A percentile compares a stretch with the other conserved stretches of the same genome.
These are phyloP conservation scores for Bacterosira constricta DNA, from an alignment of 108 stramenopile species.

Conservation along the genomic window DNA sequence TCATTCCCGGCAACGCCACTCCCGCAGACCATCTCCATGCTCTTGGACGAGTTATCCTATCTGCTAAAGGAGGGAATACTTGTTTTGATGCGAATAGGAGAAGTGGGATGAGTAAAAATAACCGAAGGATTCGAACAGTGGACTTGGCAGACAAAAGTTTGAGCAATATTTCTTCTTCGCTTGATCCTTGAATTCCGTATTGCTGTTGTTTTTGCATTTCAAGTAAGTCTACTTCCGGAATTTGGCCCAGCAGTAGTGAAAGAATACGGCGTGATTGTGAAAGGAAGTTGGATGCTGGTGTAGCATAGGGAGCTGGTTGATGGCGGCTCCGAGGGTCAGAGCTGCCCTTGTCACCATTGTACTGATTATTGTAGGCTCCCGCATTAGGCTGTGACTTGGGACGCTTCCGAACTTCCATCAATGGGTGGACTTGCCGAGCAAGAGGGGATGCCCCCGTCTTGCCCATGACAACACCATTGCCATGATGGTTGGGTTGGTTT, in stretches of 20 bases:
- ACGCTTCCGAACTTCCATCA: constrained; percentile 13
- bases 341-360: constrained; percentile 15
- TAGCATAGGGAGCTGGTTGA: background rate
- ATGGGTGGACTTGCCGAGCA: constrained; percentile 30
- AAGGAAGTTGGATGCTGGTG: constrained; percentile 4
- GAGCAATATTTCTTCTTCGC: constrained; percentile 28
- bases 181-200: background rate
- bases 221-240: constrained; percentile 14
- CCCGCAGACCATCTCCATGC: constrained; percentile 40
- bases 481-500: background rate
- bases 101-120: constrained; percentile 28
- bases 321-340: background rate
- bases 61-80: constrained; percentile 19
- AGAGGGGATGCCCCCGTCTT: constrained; percentile 34
- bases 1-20: constrained; percentile 16
- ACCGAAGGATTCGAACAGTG: constrained; percentile 30
- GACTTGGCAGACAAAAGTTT: constrained; percentile 39
- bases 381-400: background rate
- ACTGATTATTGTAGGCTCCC: background rate
- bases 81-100: constrained; percentile 12
- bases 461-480: background rate
- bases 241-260: constrained; percentile 27
- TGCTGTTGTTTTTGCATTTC: constrained; percentile 7
- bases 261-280: constrained; percentile 19
- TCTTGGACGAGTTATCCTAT: constrained; percentile 30